These are phyloP conservation scores for Phyllosticta capitalensis DNA, from an alignment of 2,329 filamentous ascomycete species.

Conservation along the genomic window DNA sequence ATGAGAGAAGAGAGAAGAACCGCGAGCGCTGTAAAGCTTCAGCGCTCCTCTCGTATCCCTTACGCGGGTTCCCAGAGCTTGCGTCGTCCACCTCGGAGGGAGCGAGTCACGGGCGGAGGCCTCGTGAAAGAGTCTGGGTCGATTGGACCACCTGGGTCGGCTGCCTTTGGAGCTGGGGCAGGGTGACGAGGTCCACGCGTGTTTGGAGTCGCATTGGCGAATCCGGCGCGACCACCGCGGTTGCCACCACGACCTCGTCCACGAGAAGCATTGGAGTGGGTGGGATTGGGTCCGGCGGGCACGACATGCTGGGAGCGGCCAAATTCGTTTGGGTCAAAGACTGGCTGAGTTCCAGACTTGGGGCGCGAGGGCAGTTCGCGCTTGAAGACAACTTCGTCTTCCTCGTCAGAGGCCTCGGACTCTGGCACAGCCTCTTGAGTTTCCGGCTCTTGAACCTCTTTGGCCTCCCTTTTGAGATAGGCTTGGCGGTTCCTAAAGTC, in stretches of 20 bases:
- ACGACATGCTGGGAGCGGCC: slow-evolving; percentile 25
- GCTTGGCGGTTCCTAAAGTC: slow-evolving; percentile 35
- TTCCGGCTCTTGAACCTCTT: slow-evolving; percentile 14
- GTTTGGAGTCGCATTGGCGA: neutral
- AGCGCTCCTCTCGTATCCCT: neutral
- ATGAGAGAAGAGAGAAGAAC: neutral
- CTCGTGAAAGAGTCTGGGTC: slow-evolving; percentile 32
- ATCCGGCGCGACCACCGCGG: slow-evolving; percentile 19
- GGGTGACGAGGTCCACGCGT: slow-evolving; percentile 17
- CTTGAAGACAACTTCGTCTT: slow-evolving; percentile 31
- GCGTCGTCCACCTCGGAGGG: slow-evolving; percentile 25
- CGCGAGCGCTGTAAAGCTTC: neutral
- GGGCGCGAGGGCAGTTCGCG: slow-evolving; percentile 12
- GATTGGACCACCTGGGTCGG: slow-evolving; percentile 22
- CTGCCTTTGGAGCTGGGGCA: slow-evolving; percentile 17
- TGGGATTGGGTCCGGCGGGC: slow-evolving; percentile 12
- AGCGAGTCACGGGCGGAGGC: slow-evolving; percentile 21
- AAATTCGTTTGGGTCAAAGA: slow-evolving; percentile 41
- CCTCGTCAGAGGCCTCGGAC: slow-evolving; percentile 19
- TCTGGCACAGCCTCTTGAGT: slow-evolving; percentile 12
- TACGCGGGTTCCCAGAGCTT: slow-evolving; percentile 33
- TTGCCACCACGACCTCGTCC: slow-evolving; percentile 16
- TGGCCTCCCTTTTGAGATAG: slow-evolving; percentile 28
- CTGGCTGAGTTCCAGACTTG: slow-evolving; percentile 21
- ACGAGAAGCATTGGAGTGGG: neutral